Conservation (phyloP, 1,284 basidiomycete species). For the Phylloboletellus chloephorus region DNA sequence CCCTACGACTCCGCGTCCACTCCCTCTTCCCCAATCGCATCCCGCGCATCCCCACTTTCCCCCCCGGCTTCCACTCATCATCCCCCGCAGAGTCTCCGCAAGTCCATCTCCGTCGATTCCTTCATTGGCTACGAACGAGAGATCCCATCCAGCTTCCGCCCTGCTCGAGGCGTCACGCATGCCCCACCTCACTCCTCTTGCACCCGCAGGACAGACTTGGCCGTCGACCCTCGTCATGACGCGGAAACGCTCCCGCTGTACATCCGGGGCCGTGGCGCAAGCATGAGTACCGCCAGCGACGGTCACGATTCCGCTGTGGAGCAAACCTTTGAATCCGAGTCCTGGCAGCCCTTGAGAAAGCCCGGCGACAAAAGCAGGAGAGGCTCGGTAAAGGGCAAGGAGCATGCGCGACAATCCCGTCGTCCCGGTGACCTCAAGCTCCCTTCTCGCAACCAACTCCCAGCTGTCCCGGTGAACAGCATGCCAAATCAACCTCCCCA, state of each 20-base stretch:
- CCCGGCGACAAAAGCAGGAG: slow-evolving; percentile 31
- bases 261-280: slow-evolving; percentile 49
- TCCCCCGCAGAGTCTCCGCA: slow-evolving; percentile 43
- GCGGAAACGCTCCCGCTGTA: slow-evolving; percentile 33
- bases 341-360: slow-evolving; percentile 30
- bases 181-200: slow-evolving; percentile 17
- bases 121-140: slow-evolving; percentile 49
- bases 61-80: slow-evolving; percentile 22
- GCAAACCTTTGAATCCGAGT: slow-evolving; percentile 26
- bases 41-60: slow-evolving; percentile 1
- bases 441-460: slow-evolving; percentile 32
- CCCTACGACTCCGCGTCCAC: slow-evolving; percentile 34
- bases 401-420: slow-evolving; percentile 26
- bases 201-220: slow-evolving; percentile 21
- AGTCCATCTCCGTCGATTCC: slow-evolving; percentile 72
- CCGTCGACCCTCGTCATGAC: slow-evolving; percentile 26
- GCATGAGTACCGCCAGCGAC: slow-evolving; percentile 42
- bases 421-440: slow-evolving; percentile 36
- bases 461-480: slow-evolving; percentile 17
- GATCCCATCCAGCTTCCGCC: slow-evolving; percentile 31
- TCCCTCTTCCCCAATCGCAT: slow-evolving; percentile 19
- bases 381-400: slow-evolving; percentile 30
- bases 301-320: slow-evolving; percentile 23
- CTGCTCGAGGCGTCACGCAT: slow-evolving; percentile 33
- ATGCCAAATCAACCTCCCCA: slow-evolving; percentile 20